Evolutionary conservation across 495 filamentous ascomycete genomes (phyloP).

Genomic region (Xylaria flabelliformis): DNA sequence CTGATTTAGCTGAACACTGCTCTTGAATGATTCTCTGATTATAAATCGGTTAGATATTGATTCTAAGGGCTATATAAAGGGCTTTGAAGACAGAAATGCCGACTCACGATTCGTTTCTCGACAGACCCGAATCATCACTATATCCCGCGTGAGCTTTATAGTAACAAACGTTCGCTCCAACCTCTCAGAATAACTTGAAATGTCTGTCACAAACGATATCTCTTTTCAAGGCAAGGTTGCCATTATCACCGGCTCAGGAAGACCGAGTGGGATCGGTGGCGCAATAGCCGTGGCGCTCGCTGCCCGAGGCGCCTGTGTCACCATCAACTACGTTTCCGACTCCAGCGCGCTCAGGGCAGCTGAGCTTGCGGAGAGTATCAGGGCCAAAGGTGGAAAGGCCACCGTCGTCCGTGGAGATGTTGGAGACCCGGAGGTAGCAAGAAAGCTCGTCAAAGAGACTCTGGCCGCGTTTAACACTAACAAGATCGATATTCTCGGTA

Average conservation of each 20-base stretch:
- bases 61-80: slow-evolving; percentile 17
- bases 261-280: slow-evolving; percentile 54
- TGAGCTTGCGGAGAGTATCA: slow-evolving; percentile 34
- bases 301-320: slow-evolving; percentile 43
- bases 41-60: neutral
- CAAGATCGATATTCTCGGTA: slow-evolving; percentile 49
- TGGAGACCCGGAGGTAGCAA: slow-evolving; percentile 34
- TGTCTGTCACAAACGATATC: slow-evolving; percentile 26
- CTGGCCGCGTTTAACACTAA: slow-evolving; percentile 38
- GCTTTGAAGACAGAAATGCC: slow-evolving; percentile 23
- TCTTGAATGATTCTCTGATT: slow-evolving; percentile 3
- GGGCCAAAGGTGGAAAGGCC: slow-evolving; percentile 34
- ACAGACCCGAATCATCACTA: slow-evolving; percentile 16
- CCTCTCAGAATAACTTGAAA: neutral
- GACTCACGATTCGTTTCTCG: slow-evolving; percentile 23
- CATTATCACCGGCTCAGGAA: slow-evolving; percentile 57
- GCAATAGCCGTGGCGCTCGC: slow-evolving; percentile 51
- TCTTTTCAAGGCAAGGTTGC: slow-evolving; percentile 57
- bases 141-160: slow-evolving; percentile 20
- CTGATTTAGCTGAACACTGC: neutral
- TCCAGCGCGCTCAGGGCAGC: slow-evolving; percentile 40
- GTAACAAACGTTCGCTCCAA: slow-evolving; percentile 18
- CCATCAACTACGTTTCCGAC: slow-evolving; percentile 39
- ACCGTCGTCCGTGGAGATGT: slow-evolving; percentile 46
- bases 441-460: slow-evolving; percentile 40